Evolutionary conservation across 805 yeast species (phyloP).

Genomic region (Saccharomycopsis fibuligera): DNA sequence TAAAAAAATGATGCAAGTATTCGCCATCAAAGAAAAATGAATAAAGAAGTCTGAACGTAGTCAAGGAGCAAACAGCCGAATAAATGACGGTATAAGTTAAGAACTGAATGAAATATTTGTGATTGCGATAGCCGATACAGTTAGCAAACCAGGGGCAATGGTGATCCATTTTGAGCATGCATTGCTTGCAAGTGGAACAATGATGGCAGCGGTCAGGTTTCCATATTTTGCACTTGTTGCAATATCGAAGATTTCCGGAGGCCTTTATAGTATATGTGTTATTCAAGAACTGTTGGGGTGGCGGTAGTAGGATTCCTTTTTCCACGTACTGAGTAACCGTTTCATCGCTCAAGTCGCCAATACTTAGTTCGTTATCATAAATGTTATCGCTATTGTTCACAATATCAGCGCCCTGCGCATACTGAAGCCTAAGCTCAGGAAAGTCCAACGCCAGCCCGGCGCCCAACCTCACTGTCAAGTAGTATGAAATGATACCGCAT

Average conservation of each 20-base stretch:
- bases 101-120: constrained; percentile 74
- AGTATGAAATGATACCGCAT: constrained; percentile 39
- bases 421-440: constrained; percentile 28
- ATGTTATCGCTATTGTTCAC: no score
- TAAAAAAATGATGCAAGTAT: constrained; percentile 38
- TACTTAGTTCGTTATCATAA: neutral
- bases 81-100: constrained; percentile 48
- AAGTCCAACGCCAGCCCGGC: constrained; percentile 53
- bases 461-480: constrained; percentile 38
- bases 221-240: constrained; percentile 61
- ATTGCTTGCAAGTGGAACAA: constrained; percentile 65
- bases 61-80: constrained; percentile 35
- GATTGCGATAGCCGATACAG: constrained; percentile 80
- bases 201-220: constrained; percentile 87
- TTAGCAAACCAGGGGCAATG: constrained; percentile 93
- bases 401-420: neutral
- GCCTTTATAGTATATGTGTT: constrained; percentile 33
- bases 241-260: constrained; percentile 41
- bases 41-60: constrained; percentile 40
- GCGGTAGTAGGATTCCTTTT: constrained; percentile 21
- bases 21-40: constrained; percentile 39
- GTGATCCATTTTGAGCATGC: constrained; percentile 89
- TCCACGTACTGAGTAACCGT: constrained; percentile 5
- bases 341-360: constrained; percentile 16
- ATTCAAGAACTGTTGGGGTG: constrained; percentile 30